Percentiles rank a stretch among this genome's conserved stretches.
Conservation (phyloP, 805 yeast genomes). For the Komagataella pseudopastoris region DNA sequence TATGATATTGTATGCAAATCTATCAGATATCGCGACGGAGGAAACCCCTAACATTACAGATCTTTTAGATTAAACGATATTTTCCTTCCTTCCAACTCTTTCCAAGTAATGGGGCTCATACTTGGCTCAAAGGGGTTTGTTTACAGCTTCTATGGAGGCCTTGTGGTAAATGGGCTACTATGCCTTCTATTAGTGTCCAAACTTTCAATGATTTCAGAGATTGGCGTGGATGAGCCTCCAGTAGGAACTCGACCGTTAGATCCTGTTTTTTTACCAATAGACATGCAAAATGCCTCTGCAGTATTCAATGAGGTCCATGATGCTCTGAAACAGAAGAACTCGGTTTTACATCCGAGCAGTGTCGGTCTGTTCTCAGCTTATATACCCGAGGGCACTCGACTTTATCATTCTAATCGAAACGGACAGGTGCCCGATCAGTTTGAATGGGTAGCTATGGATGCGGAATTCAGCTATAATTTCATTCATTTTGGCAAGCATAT, state of each 20-base stretch:
- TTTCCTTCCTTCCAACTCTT: neutral
- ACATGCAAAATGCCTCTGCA: slow-evolving; percentile 35
- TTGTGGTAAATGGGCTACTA: neutral
- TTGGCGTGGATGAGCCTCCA: neutral
- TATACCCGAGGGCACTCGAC: slow-evolving; percentile 42
- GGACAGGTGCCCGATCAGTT: slow-evolving; percentile 27
- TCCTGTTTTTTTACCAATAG: slow-evolving; percentile 17
- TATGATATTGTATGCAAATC: too few relatives aligned
- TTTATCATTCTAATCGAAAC: slow-evolving; percentile 38
- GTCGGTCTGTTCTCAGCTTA: slow-evolving; percentile 47
- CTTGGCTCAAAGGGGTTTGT: neutral
- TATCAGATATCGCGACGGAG: neutral
- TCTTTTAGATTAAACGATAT: neutral
- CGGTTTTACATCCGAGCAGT: slow-evolving; percentile 41
- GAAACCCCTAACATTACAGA: neutral
- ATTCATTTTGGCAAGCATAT: slow-evolving; percentile 12
- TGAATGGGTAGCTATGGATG: slow-evolving; percentile 58
- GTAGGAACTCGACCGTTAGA: neutral
- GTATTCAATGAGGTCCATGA: slow-evolving; percentile 41
- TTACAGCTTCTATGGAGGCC: neutral
- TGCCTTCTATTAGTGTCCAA: neutral
- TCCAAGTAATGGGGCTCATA: neutral
- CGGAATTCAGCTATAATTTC: slow-evolving; percentile 44
- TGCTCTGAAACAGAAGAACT: slow-evolving; percentile 35
- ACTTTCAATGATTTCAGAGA: neutral